A percentile compares a stretch with the other conserved stretches of the same genome.
Evolutionary conservation across 805 yeast species (phyloP).

Genomic region (Hanseniaspora lachancei): DNA sequence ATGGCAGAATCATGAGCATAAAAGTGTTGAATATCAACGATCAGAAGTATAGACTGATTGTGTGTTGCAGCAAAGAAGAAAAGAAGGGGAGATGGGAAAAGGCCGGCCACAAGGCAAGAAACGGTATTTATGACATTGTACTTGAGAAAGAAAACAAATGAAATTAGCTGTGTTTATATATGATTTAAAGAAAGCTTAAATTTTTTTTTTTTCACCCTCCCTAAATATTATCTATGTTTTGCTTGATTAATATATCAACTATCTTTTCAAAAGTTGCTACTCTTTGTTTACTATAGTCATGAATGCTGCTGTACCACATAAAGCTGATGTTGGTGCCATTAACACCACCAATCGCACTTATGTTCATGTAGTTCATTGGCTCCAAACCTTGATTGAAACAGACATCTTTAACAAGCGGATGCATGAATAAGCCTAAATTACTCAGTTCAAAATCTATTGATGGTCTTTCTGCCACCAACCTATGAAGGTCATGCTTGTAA

Average conservation of each 20-base stretch:
- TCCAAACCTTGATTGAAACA: conserved; percentile 9
- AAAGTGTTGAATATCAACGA: conserved; percentile 43
- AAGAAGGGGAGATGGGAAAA: conserved; percentile 77
- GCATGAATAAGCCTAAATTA: conserved; percentile 2
- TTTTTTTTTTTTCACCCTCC: background rate
- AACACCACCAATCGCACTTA: conserved; percentile 3
- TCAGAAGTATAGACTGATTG: conserved; percentile 44
- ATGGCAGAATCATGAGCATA: conserved; percentile 59
- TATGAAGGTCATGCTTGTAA: background rate
- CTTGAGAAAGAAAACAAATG: conserved; percentile 28
- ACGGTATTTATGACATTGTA: conserved; percentile 50
- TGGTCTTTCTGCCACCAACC: background rate
- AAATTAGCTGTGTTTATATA: background rate
- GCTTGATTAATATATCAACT: background rate
- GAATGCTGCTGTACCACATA: conserved; percentile 4
- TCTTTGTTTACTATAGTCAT: background rate
- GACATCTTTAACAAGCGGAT: background rate
- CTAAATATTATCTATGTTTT: background rate
- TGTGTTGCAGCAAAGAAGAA: conserved; percentile 71
- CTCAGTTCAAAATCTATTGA: conserved; percentile 1
- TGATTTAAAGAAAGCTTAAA: conserved; percentile 14
- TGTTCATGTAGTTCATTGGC: conserved; percentile 10
- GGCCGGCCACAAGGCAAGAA: conserved; percentile 52
- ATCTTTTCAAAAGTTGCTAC: background rate
- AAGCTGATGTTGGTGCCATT: conserved; percentile 5